Evolutionary conservation across 1,284 basidiomycete genomes (phyloP), one percentile per base, ranked within the genome.

Genomic region (Meripilus lineatus): DNA sequence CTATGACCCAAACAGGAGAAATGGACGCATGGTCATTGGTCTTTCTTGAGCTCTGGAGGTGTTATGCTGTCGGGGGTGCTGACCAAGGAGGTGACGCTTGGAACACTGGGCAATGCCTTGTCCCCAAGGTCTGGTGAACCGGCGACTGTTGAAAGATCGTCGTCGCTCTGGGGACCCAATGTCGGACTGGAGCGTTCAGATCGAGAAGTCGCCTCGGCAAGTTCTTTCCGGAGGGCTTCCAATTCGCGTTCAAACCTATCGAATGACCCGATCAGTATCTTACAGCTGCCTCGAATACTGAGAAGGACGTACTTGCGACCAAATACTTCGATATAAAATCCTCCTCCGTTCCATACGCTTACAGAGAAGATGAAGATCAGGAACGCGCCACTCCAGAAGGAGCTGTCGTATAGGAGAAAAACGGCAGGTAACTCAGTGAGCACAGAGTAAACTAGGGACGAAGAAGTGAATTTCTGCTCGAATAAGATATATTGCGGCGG

Each of bases 281-380:
- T 30, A 17, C 25, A 14, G 24, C 8, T 11, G n/a, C 34, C 48
- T 30, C 22, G 37, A 15, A 21, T 21, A 38, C 40, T 25, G 33
- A 38, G 26, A 2, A 30, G 18, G 3, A 77, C 87, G 52, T 51
- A 92, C 90, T 94, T 94, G 65, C 92, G 79, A 28, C 92, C 92
- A 61, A 94, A 95, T 24, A 95, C 92, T 62, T 97, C 93, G 49
- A 96, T 93, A 63, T 95, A 95, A 71, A 81, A 91, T 7, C 79
- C 87, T 49, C 76, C 89, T 41, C 79, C 89, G 55, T 91, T 91
- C 89, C 89, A 91, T 1, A 86, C 86, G 49, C 83, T 85, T 34
- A 91, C 88, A 24, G 75, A 69, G 57, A 95, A 89, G 37, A 94
- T 85, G 47, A 78, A 51, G 32, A 92, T 68, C 18, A 96, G 68